Evolutionary conservation across 2,329 filamentous ascomycete genomes (phyloP).

Genomic region (Cercospora citrullina): DNA sequence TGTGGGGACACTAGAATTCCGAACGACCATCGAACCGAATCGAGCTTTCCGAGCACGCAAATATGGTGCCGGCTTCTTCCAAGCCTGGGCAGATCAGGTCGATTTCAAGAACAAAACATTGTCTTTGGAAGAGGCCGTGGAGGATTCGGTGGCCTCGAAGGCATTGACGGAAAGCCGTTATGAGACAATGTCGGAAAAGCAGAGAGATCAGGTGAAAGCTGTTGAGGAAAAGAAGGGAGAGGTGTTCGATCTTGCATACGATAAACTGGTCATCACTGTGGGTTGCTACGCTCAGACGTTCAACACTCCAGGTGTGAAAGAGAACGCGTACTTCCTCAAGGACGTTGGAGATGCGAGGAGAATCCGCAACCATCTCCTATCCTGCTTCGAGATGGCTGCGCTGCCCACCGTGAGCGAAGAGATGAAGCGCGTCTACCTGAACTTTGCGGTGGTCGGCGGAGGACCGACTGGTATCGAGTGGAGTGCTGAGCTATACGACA

Average conservation of each 20-base stretch:
- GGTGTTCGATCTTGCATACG: conserved; percentile 71
- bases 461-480: conserved; percentile 74
- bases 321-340: conserved; percentile 82
- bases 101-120: conserved; percentile 74
- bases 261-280: conserved; percentile 80
- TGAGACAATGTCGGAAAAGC: conserved; percentile 15
- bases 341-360: conserved; percentile 77
- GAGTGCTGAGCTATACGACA: conserved; percentile 72
- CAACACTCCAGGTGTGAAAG: conserved; percentile 75
- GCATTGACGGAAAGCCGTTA: conserved; percentile 45
- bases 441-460: conserved; percentile 74
- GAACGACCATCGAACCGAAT: conserved; percentile 78
- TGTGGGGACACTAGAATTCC: conserved; percentile 85
- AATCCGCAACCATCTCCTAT: conserved; percentile 64
- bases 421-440: conserved; percentile 62
- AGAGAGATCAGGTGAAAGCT: conserved; percentile 52
- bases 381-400: conserved; percentile 69
- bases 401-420: conserved; percentile 61
- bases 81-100: conserved; percentile 82
- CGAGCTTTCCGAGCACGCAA: conserved; percentile 63
- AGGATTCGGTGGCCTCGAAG: conserved; percentile 56
- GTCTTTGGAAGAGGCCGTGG: conserved; percentile 68
- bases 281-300: conserved; percentile 87
- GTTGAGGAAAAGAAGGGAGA: conserved; percentile 54
- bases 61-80: conserved; percentile 68